Percentiles rank a stretch among this genome's conserved stretches.
Conservation (phyloP, 2,329 filamentous ascomycete species). For the Penicillium polonicum region DNA sequence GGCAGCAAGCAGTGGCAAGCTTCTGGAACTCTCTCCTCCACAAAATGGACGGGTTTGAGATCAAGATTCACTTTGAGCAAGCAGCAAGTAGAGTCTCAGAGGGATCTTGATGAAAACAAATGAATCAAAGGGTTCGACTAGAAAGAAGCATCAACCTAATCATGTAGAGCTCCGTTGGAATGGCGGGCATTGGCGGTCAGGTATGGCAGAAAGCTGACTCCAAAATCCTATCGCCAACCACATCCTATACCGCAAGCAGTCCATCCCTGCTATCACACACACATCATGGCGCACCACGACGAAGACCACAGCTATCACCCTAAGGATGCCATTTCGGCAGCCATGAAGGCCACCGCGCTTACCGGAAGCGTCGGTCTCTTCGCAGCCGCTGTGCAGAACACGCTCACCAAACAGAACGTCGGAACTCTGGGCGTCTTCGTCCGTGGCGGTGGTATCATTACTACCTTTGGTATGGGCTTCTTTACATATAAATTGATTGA, state of each 20-base stretch:
- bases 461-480: slow-evolving; percentile 58
- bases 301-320: slow-evolving; percentile 62
- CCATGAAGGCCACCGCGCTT: slow-evolving; percentile 63
- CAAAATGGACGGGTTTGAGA: not conserved
- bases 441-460: slow-evolving; percentile 72
- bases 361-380: slow-evolving; percentile 68
- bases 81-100: not conserved
- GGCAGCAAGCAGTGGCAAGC: slow-evolving; percentile 24
- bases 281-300: slow-evolving; percentile 50
- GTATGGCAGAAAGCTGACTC: slow-evolving; percentile 27
- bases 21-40: slow-evolving; percentile 8
- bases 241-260: slow-evolving; percentile 28
- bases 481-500: slow-evolving; percentile 9
- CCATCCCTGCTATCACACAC: slow-evolving; percentile 25
- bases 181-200: slow-evolving; percentile 25
- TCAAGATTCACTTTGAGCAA: not conserved
- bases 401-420: slow-evolving; percentile 76
- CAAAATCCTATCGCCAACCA: slow-evolving; percentile 31
- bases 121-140: not conserved
- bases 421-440: slow-evolving; percentile 79
- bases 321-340: slow-evolving; percentile 69
- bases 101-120: not conserved
- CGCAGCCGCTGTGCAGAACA: slow-evolving; percentile 79
- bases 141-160: not conserved
- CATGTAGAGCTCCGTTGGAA: slow-evolving; percentile 7